Evolutionary conservation across 768 basidiomycete genomes (phyloP), one percentile per base, ranked within the genome.

Genomic region (Coprinopsis strossmayeri): DNA sequence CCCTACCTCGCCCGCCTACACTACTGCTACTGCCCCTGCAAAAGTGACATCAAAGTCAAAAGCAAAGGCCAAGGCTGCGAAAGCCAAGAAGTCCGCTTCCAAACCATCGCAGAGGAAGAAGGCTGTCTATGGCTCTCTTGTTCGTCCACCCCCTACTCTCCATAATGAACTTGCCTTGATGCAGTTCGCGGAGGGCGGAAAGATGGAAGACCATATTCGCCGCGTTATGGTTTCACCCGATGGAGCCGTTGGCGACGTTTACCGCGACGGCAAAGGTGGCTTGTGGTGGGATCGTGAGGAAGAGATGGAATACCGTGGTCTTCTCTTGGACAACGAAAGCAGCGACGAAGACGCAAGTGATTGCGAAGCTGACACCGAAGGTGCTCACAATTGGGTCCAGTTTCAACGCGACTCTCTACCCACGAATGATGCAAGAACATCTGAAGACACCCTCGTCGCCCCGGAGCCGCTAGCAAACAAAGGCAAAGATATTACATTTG

Each of bases 241-340:
- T 15, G 74, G 70, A 57, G 69, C 70, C 1, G 76, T 78, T 11
- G 71, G 68, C 1, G 80, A 75, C 42, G 74, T 82, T 2, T 76
- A 77, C 62, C 71, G 79, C 15, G 84, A 87, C 48, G 79, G 64
- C 0, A 68, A 73, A 21, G 84, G 83, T 20, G 76, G 78, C 0
- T 45, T 87, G 12, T 88, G 85, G 83, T 73, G 76, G 70, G 86
- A 88, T 55, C 76, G 74, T 46, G 82, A 84, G 10, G 86, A 88
- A 61, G 77, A 81, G 57, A 70, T 75, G 72, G 86, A 88, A 57
- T 85, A 80, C 53, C 68, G 72, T 12, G 81, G 78, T 49, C 72
- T 88, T 7, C 70, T 88, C 25, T 25, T 38, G 12, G 59, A 64
- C 48, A 63, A 60, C 10, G 60, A 57, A 9, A 60, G 59, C 40